A percentile compares a stretch with the other conserved stretches of the same genome.
Evolutionary conservation across 2,329 filamentous ascomycete genomes (phyloP).

Genomic region (Alternaria angustiovoidea): DNA sequence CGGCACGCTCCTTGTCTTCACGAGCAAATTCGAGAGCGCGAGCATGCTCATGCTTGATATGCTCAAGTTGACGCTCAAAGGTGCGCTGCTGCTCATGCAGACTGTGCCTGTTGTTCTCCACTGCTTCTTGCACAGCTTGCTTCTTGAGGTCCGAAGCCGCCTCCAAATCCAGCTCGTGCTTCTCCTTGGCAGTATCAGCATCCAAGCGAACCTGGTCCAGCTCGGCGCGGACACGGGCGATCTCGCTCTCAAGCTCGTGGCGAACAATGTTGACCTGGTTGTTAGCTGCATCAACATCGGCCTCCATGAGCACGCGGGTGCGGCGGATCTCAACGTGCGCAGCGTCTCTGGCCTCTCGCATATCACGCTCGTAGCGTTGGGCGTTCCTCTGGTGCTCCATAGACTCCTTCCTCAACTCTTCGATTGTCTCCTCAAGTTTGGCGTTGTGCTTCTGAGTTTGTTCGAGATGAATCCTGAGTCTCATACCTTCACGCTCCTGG

Average conservation of each 20-base stretch:
- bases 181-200: conserved; percentile 79
- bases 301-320: conserved; percentile 78
- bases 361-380: conserved; percentile 78
- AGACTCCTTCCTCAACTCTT: conserved; percentile 68
- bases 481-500: conserved; percentile 77
- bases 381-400: conserved; percentile 74
- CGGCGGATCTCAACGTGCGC: conserved; percentile 82
- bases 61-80: conserved; percentile 48
- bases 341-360: conserved; percentile 82
- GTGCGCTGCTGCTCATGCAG: conserved; percentile 61
- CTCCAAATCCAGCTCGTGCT: conserved; percentile 84
- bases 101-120: conserved; percentile 62
- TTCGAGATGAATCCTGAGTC: conserved; percentile 77
- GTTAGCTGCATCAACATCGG: conserved; percentile 83
- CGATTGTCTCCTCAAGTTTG: conserved; percentile 68
- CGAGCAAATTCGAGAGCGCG: conserved; percentile 72
- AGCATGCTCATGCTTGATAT: conserved; percentile 66
- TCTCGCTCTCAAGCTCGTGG: conserved; percentile 81
- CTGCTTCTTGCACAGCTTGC: conserved; percentile 63
- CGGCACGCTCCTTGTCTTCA: conserved; percentile 83
- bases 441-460: conserved; percentile 66
- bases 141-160: conserved; percentile 76
- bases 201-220: conserved; percentile 81
- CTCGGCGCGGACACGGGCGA: conserved; percentile 74
- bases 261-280: conserved; percentile 85